These are phyloP conservation scores for Neonectria sp. DNA, from an alignment of 2,329 filamentous ascomycete genomes.

Conservation along the genomic window DNA sequence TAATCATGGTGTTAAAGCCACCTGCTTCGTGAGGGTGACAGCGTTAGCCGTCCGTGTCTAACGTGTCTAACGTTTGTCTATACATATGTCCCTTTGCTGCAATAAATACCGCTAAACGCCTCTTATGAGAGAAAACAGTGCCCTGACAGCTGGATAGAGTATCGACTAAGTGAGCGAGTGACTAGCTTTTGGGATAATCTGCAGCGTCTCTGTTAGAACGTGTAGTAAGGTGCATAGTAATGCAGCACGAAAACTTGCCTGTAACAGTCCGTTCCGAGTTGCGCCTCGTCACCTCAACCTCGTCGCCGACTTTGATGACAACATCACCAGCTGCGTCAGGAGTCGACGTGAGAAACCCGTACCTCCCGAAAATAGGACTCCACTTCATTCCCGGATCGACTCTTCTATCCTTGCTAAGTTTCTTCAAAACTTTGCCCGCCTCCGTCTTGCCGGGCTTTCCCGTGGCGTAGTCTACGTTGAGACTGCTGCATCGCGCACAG, in stretches of 20 bases:
- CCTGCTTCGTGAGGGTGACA: too few relatives aligned
- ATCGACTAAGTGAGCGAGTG: background rate
- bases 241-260: background rate
- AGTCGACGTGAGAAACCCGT: background rate
- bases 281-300: background rate
- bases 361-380: background rate
- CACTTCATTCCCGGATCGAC: background rate
- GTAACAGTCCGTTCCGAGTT: background rate
- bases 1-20: too few relatives aligned
- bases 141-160: background rate
- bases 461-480: background rate
- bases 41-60: too few relatives aligned
- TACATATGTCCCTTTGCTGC: too few relatives aligned
- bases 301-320: background rate
- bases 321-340: background rate
- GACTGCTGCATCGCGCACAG: background rate
- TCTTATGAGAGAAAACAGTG: too few relatives aligned
- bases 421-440: background rate
- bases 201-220: background rate
- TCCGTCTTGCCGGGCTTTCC: background rate
- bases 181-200: background rate
- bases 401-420: background rate
- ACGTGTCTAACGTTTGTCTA: too few relatives aligned
- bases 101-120: too few relatives aligned
- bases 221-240: background rate